phyloP scores from a whole-genome alignment of 306 rosid species.

The Hippophae gyantsensis region DNA sequence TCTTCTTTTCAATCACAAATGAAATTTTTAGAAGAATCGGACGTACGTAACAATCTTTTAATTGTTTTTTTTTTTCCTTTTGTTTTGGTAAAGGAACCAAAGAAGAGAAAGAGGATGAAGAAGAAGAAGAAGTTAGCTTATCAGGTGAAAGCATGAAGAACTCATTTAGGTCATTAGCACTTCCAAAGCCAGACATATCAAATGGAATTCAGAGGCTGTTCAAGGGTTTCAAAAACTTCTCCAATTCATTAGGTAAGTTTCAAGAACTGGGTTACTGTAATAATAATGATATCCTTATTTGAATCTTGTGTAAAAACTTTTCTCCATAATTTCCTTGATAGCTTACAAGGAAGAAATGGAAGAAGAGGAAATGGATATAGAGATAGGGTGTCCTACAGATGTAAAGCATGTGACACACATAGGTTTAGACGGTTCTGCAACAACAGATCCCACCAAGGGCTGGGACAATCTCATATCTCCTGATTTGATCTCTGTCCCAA shows the following conservation, averaged over 20 bases:
- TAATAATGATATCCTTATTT: background rate
- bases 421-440: slow-evolving; percentile 57
- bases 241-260: slow-evolving; percentile 71
- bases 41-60: background rate
- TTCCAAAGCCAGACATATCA: slow-evolving; percentile 57
- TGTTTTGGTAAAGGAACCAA: slow-evolving; percentile 32
- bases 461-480: slow-evolving; percentile 56
- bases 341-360: slow-evolving; percentile 60
- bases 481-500: slow-evolving; percentile 28
- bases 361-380: slow-evolving; percentile 55
- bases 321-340: slow-evolving; percentile 1
- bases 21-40: too few relatives aligned
- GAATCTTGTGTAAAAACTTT: background rate
- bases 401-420: slow-evolving; percentile 98
- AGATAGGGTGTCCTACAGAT: slow-evolving; percentile 84
- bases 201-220: slow-evolving; percentile 49
- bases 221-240: slow-evolving; percentile 86
- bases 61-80: slow-evolving; percentile 1
- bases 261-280: background rate
- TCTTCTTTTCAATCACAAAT: background rate
- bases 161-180: slow-evolving; percentile 32
- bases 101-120: slow-evolving; percentile 23
- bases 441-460: slow-evolving; percentile 22
- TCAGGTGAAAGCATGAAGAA: slow-evolving; percentile 52
- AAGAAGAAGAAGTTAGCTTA: slow-evolving; percentile 34